Evolutionary conservation across 208 protist species (phyloP).

Genomic region (Kentomonas sorsogonicus): DNA sequence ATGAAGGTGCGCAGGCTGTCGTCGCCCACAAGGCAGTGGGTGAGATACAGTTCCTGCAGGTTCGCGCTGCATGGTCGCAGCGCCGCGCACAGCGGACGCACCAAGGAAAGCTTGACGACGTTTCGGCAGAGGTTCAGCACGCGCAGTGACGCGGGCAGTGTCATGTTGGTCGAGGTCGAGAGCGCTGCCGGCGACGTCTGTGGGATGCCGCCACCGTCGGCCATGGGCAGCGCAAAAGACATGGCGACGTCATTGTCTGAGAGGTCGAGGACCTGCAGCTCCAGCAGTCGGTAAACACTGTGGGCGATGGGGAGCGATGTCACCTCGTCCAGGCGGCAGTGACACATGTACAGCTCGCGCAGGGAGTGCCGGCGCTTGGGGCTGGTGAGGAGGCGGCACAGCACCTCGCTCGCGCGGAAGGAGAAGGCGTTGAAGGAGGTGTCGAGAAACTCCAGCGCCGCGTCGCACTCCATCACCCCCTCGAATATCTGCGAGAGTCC

Average conservation of each 20-base stretch:
- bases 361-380: background rate
- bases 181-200: too few species aligned
- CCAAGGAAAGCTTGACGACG: conserved; percentile 22
- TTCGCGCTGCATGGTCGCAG: conserved; percentile 19
- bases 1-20: conserved; percentile 19
- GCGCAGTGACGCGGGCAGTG: conserved; percentile 31
- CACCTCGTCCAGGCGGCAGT: conserved; percentile 33
- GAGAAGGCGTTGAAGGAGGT: conserved; percentile 8
- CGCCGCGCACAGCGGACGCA: conserved; percentile 21
- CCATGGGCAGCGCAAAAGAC: conserved; percentile 24
- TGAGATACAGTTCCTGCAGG: conserved; percentile 46
- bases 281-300: conserved; percentile 15
- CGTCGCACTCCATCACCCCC: conserved; percentile 1
- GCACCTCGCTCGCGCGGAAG: background rate
- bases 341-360: conserved; percentile 16
- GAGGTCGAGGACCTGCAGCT: conserved; percentile 25
- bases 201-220: too few species aligned
- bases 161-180: too few species aligned
- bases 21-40: conserved; percentile 33
- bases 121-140: conserved; percentile 42
- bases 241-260: conserved; percentile 38
- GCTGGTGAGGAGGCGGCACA: conserved; percentile 8
- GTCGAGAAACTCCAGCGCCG: conserved; percentile 17
- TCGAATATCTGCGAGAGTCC: conserved; percentile 12
- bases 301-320: conserved; percentile 23